Evolutionary conservation across 2,329 filamentous ascomycete genomes (phyloP).

Genomic region (Penicillium sp.): DNA sequence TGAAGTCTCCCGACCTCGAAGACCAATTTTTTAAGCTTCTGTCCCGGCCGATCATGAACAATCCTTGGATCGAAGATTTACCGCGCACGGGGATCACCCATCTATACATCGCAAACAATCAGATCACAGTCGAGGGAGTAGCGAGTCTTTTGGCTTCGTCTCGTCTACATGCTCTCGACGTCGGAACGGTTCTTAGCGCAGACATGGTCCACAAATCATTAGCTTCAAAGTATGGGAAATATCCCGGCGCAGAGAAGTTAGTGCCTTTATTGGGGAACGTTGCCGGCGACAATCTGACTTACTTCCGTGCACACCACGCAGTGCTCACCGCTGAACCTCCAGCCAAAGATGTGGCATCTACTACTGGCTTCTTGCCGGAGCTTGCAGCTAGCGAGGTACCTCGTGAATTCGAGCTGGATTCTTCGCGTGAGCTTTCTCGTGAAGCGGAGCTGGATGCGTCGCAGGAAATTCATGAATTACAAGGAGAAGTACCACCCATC

Average conservation of each 20-base stretch:
- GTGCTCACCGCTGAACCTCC: conserved; percentile 51
- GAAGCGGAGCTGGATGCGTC: conserved; percentile 30
- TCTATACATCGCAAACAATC: conserved; percentile 58
- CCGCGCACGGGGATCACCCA: conserved; percentile 58
- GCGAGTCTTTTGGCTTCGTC: conserved; percentile 53
- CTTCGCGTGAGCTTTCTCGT: conserved; percentile 23
- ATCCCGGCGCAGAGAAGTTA: conserved; percentile 56
- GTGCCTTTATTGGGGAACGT: conserved; percentile 50
- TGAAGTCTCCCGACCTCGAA: conserved; percentile 40
- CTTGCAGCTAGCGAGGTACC: conserved; percentile 30
- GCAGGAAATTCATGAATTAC: conserved; percentile 34
- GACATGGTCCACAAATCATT: conserved; percentile 24
- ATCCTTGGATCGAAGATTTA: conserved; percentile 56
- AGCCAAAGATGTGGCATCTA: conserved; percentile 28
- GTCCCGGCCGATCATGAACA: conserved; percentile 50
- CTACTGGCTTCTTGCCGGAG: conserved; percentile 31
- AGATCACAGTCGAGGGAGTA: conserved; percentile 56
- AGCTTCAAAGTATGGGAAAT: conserved; percentile 14
- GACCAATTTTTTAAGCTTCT: conserved; percentile 51
- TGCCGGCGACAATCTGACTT: conserved; percentile 50
- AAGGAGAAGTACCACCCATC: conserved; percentile 27
- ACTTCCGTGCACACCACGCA: conserved; percentile 56
- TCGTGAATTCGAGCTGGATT: conserved; percentile 29
- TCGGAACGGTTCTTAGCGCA: conserved; percentile 48
- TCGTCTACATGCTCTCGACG: conserved; percentile 56